phyloP scores from a whole-genome alignment of 163 green algal species.

The Scenedesmus sp. region DNA sequence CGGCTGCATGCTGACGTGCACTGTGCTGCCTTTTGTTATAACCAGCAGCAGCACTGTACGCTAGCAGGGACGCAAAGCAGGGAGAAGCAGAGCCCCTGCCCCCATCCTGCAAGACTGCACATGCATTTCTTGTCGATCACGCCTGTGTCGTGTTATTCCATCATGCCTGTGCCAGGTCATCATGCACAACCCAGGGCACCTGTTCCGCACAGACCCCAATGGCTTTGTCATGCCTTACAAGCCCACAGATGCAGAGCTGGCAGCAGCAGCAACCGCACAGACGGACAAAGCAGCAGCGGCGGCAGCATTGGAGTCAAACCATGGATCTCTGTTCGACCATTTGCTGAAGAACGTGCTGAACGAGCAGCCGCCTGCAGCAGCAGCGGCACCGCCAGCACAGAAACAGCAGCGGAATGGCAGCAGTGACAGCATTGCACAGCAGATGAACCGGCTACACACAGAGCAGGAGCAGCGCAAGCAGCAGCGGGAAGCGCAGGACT shows the following conservation, averaged over 20 bases:
- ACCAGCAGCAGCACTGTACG: no score
- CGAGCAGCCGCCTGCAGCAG: not conserved
- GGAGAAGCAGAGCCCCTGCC: no score
- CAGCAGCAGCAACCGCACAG: conserved; percentile 19
- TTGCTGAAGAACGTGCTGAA: conserved; percentile 33
- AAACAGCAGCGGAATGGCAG: not conserved
- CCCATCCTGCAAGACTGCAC: no score
- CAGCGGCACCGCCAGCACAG: not conserved
- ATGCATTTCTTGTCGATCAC: no score
- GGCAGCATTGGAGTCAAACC: conserved; percentile 32
- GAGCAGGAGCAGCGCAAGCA: conserved; percentile 31
- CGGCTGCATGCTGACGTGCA: not conserved
- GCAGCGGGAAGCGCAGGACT: not conserved
- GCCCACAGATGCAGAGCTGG: not conserved
- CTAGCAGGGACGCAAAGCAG: no score
- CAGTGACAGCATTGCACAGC: not conserved
- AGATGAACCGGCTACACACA: not conserved
- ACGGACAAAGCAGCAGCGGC: not conserved
- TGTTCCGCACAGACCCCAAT: conserved; percentile 73
- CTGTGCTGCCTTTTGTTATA: not conserved
- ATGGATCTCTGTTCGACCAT: conserved; percentile 31
- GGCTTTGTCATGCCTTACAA: conserved; percentile 59
- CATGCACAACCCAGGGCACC: conserved; percentile 62
- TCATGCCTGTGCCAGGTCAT: conserved; percentile 52
- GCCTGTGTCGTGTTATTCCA: not conserved